phyloP scores from a whole-genome alignment of 1,284 basidiomycete species.

The Trametes hirsuta region DNA sequence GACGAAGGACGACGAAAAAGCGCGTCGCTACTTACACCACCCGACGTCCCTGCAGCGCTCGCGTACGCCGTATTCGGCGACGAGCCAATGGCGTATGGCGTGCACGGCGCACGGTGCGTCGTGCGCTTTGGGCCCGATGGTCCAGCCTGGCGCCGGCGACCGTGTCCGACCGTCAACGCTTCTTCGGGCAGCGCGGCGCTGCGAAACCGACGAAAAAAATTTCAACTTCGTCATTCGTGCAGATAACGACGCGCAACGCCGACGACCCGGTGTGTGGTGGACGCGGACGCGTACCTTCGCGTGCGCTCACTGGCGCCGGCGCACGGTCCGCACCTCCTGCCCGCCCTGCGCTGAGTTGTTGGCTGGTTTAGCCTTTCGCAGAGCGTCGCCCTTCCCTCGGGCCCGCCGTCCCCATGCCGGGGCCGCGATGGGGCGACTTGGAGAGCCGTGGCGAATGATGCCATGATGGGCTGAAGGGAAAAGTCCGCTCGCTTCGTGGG shows the following conservation, averaged over 20 bases:
- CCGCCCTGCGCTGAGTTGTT: not conserved
- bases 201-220: too few species aligned
- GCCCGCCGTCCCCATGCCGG: not conserved
- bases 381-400: constrained; percentile 16
- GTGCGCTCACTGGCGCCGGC: constrained; percentile 3
- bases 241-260: too few species aligned
- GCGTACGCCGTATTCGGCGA: not conserved
- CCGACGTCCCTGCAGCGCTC: constrained; percentile 1
- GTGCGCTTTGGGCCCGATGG: too few species aligned
- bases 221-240: too few species aligned
- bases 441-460: too few species aligned
- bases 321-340: constrained; percentile 14
- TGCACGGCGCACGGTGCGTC: not conserved
- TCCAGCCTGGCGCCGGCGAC: constrained; percentile 1
- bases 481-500: constrained; percentile 1
- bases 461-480: too few species aligned
- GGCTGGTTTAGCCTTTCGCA: constrained; percentile 18
- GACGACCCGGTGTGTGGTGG: not conserved
- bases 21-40: constrained; percentile 1
- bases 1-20: constrained; percentile 6
- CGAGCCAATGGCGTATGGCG: constrained; percentile 8
- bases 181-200: not conserved
- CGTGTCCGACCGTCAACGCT: constrained; percentile 3
- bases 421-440: not conserved
- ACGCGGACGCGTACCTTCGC: constrained; percentile 9